A percentile compares a stretch with the other conserved stretches of the same genome.
Conservation (phyloP, 192 early-diverging fungal genomes). For the Endogone sp. region DNA sequence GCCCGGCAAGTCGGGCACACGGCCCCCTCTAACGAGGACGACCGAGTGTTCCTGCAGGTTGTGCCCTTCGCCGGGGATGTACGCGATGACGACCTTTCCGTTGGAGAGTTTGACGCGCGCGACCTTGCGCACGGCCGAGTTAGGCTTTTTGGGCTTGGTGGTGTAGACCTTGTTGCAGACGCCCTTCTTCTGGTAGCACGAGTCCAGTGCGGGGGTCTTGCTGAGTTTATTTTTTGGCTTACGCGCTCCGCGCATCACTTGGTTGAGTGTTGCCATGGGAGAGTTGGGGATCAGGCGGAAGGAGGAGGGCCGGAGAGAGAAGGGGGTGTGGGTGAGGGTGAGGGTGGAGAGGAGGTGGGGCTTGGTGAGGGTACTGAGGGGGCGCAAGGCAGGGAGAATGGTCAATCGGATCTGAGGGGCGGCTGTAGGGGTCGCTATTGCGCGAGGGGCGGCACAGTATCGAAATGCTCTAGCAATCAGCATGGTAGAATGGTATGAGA, state of each 20-base stretch:
- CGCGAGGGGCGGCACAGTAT: too few species aligned
- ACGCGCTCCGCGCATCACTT: conserved; percentile 83
- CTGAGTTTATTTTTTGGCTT: conserved; percentile 61
- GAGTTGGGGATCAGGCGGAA: too few species aligned
- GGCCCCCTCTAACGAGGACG: conserved; percentile 91
- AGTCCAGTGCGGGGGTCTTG: conserved; percentile 81
- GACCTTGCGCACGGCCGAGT: conserved; percentile 95
- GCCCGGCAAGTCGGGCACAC: conserved; percentile 97
- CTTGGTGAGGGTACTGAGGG: neutral
- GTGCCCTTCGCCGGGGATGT: conserved; percentile 99
- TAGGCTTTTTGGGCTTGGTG: conserved; percentile 97
- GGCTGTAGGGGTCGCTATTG: too few species aligned
- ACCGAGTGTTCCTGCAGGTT: conserved; percentile 98
- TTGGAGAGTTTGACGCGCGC: conserved; percentile 90
- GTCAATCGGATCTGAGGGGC: too few species aligned
- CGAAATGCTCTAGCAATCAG: too few species aligned
- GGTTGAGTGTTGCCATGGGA: conserved; percentile 85
- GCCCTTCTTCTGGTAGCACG: conserved; percentile 86
- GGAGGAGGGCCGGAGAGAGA: neutral
- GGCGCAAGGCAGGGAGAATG: neutral
- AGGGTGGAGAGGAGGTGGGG: neutral
- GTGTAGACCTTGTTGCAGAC: conserved; percentile 95
- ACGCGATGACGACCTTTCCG: conserved; percentile 87
- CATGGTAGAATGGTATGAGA: too few species aligned
- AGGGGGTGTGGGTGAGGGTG: neutral